Base-by-base conservation (phyloP, 2,329 filamentous ascomycete species). In the Beauveria sp. region DNA sequence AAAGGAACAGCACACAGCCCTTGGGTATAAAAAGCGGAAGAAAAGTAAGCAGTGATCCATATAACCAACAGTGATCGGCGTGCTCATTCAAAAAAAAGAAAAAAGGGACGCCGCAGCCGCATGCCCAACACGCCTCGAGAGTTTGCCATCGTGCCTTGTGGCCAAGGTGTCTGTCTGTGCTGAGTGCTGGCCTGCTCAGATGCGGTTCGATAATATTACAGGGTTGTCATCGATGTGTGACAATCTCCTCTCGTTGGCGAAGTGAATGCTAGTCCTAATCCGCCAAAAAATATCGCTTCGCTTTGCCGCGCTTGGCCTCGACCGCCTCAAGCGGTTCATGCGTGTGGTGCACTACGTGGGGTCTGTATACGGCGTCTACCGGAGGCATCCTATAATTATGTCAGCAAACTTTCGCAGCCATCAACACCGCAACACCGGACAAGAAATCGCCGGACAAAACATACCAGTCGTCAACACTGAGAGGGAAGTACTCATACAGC, bases 311-410 rank as follows among this genome's bases (percentile, higher is more conserved):
- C 86, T 70, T 89, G 89, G 68, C 86, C 69, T 89, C 89, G 67
- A 88, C 80, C 67, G 88, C 80, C 67, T 90, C 87, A 5, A 84
- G 81, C 10, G 87, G 86, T 53, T 89, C 79, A 52, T 83, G 82
- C 18, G 90, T 93, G 71, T 97, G 92, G 74, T 97, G 93, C 3
- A 97, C 92, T 18, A 96, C 91, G 72, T 97, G 92, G 6, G 92
- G 93, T 54, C 91, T 81, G 71, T 96, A 96, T 18, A 96, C 88
- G 5, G 91, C 91, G 73, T 96, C 91, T 3, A 96, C 90, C 1
- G 91, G 91, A 2, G 89, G 89, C 84, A 92, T 91, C 87, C 84
- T 84, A 10, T 12, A 24, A 52, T 14, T 41, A 41, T 2, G 50
- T 70, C 64, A 70, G 64, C 59, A 51, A 12, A 16, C 22, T 37